Base-by-base conservation (phyloP, 495 filamentous ascomycete species). In the Clohesyomyces aquaticus region DNA sequence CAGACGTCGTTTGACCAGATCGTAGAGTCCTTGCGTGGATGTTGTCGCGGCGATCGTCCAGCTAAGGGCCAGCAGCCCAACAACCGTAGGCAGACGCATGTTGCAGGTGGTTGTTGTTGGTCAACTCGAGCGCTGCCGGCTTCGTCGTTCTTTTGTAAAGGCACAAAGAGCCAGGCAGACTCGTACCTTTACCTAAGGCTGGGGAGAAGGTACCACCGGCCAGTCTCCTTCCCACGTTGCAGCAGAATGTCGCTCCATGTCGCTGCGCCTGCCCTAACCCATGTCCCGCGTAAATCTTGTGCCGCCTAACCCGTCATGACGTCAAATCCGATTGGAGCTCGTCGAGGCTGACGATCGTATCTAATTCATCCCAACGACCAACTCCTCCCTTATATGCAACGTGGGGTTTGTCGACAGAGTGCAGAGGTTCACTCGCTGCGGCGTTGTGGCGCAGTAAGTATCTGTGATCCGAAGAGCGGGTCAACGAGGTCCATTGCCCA, bases 1-100 rank as follows among this genome's bases (percentile, higher is more conserved):
- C 22, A 83, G 51, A 59, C 81, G 74, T 23, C 81, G 73, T 28
- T 77, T 72, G 12, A 84, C 73, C 16, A 84, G 73, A 41, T 75
- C 73, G 22, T 78, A 73, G 38, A 84, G 74, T 16, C 79, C 81
- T 27, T 76, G 55, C 2, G 74, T 77, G 3, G 77, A 76, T 58
- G 72, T 72, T 3, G 75, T 63, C 6, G 57, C 51, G 2, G 28
- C 38, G 29, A 41, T 56, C 14, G 27, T 12, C 47, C 46, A 61
- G 45, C 42, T 8, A 22, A 57, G 16, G 9, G 51, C 43, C 0
- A 67, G 19, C 21, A 43, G 16, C 6, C 45, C n/a, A 10, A 53
- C 23, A 47, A 61, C 9, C n/a, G 32, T n/a, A 10, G 32, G 11
- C 19, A 55, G 42, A 2, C 63, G 63, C 38, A 50, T 60, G 11